Conservation (phyloP, 768 basidiomycete genomes). For the Exsudoporus frostii region DNA sequence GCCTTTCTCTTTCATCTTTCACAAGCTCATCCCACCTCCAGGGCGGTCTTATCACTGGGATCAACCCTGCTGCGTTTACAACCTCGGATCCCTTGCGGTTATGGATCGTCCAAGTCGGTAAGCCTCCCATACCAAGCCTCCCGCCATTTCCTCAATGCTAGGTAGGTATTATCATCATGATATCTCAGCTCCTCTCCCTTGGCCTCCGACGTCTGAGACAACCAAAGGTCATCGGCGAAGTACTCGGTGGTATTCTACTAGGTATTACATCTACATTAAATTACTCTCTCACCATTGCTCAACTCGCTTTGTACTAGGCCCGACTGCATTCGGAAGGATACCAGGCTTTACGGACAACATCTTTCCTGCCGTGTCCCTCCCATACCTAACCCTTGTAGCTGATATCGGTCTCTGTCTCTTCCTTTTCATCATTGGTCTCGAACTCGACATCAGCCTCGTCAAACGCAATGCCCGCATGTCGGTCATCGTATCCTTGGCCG, state of each 20-base stretch:
- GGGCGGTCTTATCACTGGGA: slow-evolving; percentile 75
- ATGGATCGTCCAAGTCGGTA: slow-evolving; percentile 80
- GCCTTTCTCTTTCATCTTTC: neutral
- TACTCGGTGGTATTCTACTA: slow-evolving; percentile 87
- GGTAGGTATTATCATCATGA: slow-evolving; percentile 77
- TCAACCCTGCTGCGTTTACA: slow-evolving; percentile 68
- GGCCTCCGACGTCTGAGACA: slow-evolving; percentile 73
- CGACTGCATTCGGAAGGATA: slow-evolving; percentile 72
- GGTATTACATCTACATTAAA: slow-evolving; percentile 56
- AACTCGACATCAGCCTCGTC: slow-evolving; percentile 80
- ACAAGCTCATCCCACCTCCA: slow-evolving; percentile 26
- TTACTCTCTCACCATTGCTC: slow-evolving; percentile 4
- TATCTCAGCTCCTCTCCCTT: slow-evolving; percentile 73
- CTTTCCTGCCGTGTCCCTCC: slow-evolving; percentile 68
- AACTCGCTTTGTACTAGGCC: slow-evolving; percentile 19
- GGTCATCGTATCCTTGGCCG: slow-evolving; percentile 68
- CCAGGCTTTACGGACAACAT: slow-evolving; percentile 85
- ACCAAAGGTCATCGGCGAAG: slow-evolving; percentile 81
- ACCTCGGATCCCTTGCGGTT: slow-evolving; percentile 65
- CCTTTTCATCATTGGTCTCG: slow-evolving; percentile 90
- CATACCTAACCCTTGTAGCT: slow-evolving; percentile 83
- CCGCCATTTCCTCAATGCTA: neutral
- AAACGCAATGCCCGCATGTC: slow-evolving; percentile 72
- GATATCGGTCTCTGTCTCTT: slow-evolving; percentile 87
- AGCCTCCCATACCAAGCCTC: slow-evolving; percentile 17